Evolutionary conservation across 2,329 filamentous ascomycete genomes (phyloP).

Genomic region (Teratosphaeria destructans): DNA sequence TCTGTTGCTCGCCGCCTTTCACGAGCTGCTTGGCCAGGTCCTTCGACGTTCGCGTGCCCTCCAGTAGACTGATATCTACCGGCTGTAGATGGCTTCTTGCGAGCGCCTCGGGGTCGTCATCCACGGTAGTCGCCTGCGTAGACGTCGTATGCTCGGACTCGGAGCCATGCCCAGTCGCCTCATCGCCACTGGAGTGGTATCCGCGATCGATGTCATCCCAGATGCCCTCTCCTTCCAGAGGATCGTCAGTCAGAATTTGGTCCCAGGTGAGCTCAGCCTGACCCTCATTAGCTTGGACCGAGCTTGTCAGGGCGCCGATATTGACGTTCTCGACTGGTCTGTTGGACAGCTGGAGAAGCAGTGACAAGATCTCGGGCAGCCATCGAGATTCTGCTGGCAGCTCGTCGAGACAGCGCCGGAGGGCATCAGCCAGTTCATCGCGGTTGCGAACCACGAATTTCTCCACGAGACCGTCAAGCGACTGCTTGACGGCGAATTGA

Average conservation of each 20-base stretch:
- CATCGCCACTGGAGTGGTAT: constrained; percentile 55
- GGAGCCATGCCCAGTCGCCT: constrained; percentile 28
- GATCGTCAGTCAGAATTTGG: constrained; percentile 66
- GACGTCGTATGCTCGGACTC: constrained; percentile 16
- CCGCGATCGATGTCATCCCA: constrained; percentile 63
- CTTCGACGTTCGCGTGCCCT: constrained; percentile 10
- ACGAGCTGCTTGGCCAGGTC: not conserved
- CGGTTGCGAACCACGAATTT: constrained; percentile 72
- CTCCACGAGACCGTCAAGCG: constrained; percentile 55
- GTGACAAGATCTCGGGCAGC: constrained; percentile 67
- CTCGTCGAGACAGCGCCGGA: constrained; percentile 49
- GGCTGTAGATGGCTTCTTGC: constrained; percentile 24
- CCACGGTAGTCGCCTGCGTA: constrained; percentile 28
- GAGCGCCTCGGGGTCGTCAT: constrained; percentile 27
- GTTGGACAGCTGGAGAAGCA: constrained; percentile 74
- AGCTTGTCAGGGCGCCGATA: constrained; percentile 12
- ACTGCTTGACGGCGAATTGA: constrained; percentile 37
- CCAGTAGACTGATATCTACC: constrained; percentile 20
- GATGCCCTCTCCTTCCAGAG: constrained; percentile 56
- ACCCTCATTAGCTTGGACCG: not conserved
- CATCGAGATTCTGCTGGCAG: constrained; percentile 51
- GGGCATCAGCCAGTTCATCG: constrained; percentile 65
- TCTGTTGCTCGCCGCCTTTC: not conserved
- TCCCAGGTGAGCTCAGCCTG: constrained; percentile 56
- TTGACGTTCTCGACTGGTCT: constrained; percentile 63